These are phyloP conservation scores for Aspergillus hiratsukae DNA, from an alignment of 2,329 filamentous ascomycete genomes.

Conservation along the genomic window DNA sequence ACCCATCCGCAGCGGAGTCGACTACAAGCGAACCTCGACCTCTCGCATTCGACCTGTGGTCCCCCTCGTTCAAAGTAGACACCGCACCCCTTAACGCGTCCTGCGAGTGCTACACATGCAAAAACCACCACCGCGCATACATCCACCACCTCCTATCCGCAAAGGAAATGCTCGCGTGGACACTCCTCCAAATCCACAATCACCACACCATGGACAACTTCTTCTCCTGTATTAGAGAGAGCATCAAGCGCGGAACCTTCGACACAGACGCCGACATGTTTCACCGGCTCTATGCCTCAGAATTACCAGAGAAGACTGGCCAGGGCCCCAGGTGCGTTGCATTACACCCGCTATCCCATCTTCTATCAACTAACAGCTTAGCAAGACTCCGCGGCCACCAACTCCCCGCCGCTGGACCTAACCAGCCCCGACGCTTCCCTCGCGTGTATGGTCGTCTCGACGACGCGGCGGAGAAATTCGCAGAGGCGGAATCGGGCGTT, in stretches of 20 bases:
- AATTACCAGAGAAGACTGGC: conserved; percentile 70
- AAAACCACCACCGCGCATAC: conserved; percentile 77
- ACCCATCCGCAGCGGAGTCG: conserved; percentile 6
- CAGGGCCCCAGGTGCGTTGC: conserved; percentile 61
- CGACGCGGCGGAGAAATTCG: conserved; percentile 44
- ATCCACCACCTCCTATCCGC: conserved; percentile 81
- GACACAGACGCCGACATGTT: conserved; percentile 57
- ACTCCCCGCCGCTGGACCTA: conserved; percentile 64
- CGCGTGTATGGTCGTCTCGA: conserved; percentile 61
- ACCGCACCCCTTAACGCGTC: conserved; percentile 56
- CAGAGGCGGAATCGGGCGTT: conserved; percentile 48
- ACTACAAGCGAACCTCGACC: conserved; percentile 30
- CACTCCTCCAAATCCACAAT: conserved; percentile 88
- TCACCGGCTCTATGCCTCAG: conserved; percentile 61
- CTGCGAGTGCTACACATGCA: conserved; percentile 82
- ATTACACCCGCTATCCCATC: not conserved
- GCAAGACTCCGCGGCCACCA: conserved; percentile 70
- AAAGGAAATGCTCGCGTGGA: conserved; percentile 97
- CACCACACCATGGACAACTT: conserved; percentile 68
- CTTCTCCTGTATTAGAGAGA: conserved; percentile 64
- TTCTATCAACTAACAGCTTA: conserved; percentile 4
- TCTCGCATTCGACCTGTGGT: conserved; percentile 78
- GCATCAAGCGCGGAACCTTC: conserved; percentile 56
- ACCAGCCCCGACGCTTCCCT: conserved; percentile 61
- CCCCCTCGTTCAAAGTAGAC: conserved; percentile 55